Evolutionary conservation across 192 early-diverging fungal genomes (phyloP).

Genomic region (Mortierella hygrophila): DNA sequence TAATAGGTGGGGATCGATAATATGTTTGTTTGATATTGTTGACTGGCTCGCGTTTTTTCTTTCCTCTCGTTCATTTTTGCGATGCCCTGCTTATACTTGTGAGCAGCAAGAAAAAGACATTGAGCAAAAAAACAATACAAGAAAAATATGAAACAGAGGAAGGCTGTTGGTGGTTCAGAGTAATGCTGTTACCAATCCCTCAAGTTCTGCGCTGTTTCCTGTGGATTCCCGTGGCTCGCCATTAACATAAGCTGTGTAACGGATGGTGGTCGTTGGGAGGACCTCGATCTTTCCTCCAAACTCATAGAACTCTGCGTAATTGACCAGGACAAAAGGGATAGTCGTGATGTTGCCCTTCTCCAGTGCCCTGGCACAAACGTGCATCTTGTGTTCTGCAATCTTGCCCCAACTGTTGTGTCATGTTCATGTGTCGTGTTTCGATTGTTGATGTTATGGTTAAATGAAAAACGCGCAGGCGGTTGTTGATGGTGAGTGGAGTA

Average conservation of each 20-base stretch:
- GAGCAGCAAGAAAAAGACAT: neutral
- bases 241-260: slow-evolving; percentile 36
- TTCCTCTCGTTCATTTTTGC: neutral
- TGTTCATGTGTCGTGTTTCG: neutral
- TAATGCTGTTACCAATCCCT: slow-evolving; percentile 39
- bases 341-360: slow-evolving; percentile 50
- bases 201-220: slow-evolving; percentile 54
- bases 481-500: neutral
- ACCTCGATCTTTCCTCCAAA: slow-evolving; percentile 44
- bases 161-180: neutral
- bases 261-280: slow-evolving; percentile 36
- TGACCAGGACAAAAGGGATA: slow-evolving; percentile 49
- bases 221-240: slow-evolving; percentile 20
- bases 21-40: neutral
- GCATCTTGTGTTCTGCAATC: slow-evolving; percentile 57
- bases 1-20: neutral
- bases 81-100: neutral
- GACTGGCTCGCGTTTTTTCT: neutral
- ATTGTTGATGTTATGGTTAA: neutral
- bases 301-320: slow-evolving; percentile 55
- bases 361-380: slow-evolving; percentile 45
- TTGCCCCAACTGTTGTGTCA: slow-evolving; percentile 47
- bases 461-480: neutral
- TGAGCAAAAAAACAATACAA: neutral
- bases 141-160: neutral